A percentile compares a stretch with the other conserved stretches of the same genome.
phyloP scores from a whole-genome alignment of 768 basidiomycete species.

The Russula sp. region DNA sequence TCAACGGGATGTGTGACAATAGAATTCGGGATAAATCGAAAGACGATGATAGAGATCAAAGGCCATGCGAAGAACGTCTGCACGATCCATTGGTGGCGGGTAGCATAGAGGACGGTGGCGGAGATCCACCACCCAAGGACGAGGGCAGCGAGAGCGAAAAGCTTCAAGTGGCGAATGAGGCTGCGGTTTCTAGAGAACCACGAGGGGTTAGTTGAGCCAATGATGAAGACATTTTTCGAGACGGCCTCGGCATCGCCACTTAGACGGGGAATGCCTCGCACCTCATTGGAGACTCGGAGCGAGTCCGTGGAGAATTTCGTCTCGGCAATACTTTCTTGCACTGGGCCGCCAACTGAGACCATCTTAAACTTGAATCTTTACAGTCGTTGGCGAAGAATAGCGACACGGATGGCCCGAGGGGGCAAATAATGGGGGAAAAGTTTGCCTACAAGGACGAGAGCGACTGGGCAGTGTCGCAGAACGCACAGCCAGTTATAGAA shows the following conservation, averaged over 20 bases:
- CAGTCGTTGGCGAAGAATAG: conserved; percentile 14
- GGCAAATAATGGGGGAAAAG: neutral
- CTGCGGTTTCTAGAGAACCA: conserved; percentile 28
- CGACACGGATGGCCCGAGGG: neutral
- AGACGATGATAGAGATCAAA: conserved; percentile 74
- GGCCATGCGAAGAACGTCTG: conserved; percentile 83
- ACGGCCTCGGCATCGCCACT: conserved; percentile 20
- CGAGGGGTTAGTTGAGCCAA: conserved; percentile 22
- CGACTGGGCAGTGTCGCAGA: neutral
- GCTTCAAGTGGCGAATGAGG: conserved; percentile 37
- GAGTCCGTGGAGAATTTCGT: conserved; percentile 27
- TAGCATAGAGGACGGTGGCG: conserved; percentile 61
- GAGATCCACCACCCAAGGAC: conserved; percentile 89
- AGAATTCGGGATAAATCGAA: conserved; percentile 75
- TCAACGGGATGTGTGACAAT: conserved; percentile 67
- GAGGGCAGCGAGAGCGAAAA: conserved; percentile 51
- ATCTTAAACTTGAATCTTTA: conserved; percentile 2
- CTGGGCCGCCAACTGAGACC: neutral
- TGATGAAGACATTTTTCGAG: conserved; percentile 4
- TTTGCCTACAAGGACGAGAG: neutral
- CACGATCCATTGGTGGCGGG: conserved; percentile 78
- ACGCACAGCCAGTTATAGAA: neutral
- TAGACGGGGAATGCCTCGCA: conserved; percentile 20
- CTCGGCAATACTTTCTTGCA: neutral
- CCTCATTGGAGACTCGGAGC: conserved; percentile 34